Evolutionary conservation across 305 asterid genomes (phyloP), one percentile per base, ranked within the genome.

Genomic region (Petunia hybrid): DNA sequence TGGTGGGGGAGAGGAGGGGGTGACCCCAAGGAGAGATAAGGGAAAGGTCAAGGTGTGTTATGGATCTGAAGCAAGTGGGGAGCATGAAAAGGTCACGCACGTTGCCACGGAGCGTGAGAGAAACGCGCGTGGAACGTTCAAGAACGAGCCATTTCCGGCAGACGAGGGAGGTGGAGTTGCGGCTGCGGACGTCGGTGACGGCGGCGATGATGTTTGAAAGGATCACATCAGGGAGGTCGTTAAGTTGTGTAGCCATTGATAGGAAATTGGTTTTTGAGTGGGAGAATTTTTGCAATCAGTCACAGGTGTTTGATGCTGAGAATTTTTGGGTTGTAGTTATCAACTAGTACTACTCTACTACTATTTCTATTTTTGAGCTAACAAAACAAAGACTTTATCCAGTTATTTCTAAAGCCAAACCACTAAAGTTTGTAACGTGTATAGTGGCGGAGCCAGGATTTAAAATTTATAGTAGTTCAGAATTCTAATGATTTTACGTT

Each of bases 11-110:
- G 83, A 88, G 76, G 83, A 95, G 91, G 42, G 96, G 88, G 88
- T 92, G 88, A 67, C 99, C 98, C 97, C 98, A 93, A 0, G 98
- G 98, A 4, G 99, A 92, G 85, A 95, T 88, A 38, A 92, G 87
- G 0, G 98, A 95, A 83, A 95, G 88, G 86, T 95, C 98, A 86
- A 95, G 95, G 71, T 89, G 81, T 68, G 93, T 87, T 5, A 92
- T 39, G 78, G 94, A 86, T 56, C 86, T 76, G 91, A 95, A 95
- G 86, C 95, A 88, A 67, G 79, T 70, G 60, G 99, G 97, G 56
- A 91, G 80, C 89, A 83, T 80, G 82, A 86, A 86, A 70, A 91
- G 92, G 82, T 93, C 89, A 6, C 91, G 90, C 86, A 91, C 85
- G 89, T 95, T 94, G 57, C 97, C 98, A 5, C 97, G 97, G 88